Evolutionary conservation across 257 asterid genomes (phyloP).

Genomic region (Solanum piurae): DNA sequence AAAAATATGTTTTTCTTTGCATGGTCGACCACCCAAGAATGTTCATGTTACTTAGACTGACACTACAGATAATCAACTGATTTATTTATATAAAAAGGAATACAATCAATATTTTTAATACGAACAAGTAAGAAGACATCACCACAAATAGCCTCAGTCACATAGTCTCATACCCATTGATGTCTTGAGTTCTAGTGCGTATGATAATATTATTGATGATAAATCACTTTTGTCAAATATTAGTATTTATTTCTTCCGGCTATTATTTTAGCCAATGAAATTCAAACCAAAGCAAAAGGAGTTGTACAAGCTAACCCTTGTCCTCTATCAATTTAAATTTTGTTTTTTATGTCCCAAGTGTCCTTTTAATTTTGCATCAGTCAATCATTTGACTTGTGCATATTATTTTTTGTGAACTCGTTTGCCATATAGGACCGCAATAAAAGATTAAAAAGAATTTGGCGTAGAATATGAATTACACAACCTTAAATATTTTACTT

Average conservation of each 20-base stretch:
- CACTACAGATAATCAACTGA: background rate
- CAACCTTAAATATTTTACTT: background rate
- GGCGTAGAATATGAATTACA: background rate
- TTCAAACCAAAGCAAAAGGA: background rate
- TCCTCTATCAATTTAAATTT: background rate
- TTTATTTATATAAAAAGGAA: background rate
- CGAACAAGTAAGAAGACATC: background rate
- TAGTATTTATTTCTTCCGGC: background rate
- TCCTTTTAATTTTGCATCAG: background rate
- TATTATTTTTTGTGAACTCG: background rate
- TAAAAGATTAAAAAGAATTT: no score
- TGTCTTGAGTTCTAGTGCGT: background rate
- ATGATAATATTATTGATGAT: background rate
- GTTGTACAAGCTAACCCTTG: background rate
- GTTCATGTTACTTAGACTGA: background rate
- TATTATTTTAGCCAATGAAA: background rate
- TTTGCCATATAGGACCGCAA: background rate
- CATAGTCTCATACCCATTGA: background rate
- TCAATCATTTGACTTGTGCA: background rate
- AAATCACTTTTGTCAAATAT: background rate
- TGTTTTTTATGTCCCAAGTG: background rate
- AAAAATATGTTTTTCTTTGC: background rate
- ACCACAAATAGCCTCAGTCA: background rate
- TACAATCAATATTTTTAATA: background rate
- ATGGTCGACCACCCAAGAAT: background rate